Conservation (phyloP, 257 asterid genomes). For the Catharanthus roseus region DNA sequence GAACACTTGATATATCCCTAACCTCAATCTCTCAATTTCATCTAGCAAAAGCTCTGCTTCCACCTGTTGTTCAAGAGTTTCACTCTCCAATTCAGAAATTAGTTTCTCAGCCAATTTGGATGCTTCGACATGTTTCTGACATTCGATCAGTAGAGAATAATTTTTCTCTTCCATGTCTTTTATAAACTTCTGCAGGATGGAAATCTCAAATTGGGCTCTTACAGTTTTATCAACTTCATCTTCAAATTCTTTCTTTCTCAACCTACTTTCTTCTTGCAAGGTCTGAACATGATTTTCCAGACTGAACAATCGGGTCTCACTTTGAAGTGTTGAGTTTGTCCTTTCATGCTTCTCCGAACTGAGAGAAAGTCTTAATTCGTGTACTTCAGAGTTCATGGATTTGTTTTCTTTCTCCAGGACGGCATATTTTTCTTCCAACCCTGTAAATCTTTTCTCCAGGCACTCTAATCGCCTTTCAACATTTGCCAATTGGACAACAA, state of each 20-base stretch:
- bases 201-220: conserved; percentile 82
- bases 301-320: conserved; percentile 52
- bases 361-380: conserved; percentile 50
- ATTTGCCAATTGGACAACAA: conserved; percentile 54
- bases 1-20: conserved; percentile 68
- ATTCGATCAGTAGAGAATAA: conserved; percentile 54
- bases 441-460: conserved; percentile 55
- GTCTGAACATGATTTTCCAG: conserved; percentile 61
- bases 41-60: conserved; percentile 81
- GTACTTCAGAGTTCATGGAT: conserved; percentile 52
- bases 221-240: conserved; percentile 73
- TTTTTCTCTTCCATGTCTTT: conserved; percentile 91
- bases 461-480: conserved; percentile 50
- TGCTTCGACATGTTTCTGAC: conserved; percentile 90
- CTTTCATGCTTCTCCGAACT: conserved; percentile 69
- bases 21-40: conserved; percentile 65
- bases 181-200: conserved; percentile 75
- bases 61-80: conserved; percentile 91
- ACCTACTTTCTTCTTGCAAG: conserved; percentile 68
- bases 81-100: conserved; percentile 85
- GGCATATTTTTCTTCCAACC: conserved; percentile 66
- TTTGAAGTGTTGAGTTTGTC: conserved; percentile 34
- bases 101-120: conserved; percentile 77
- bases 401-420: conserved; percentile 69
- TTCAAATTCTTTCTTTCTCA: conserved; percentile 65